Conservation (phyloP, 2,329 filamentous ascomycete genomes). For the Paecilomyces fulvus region DNA sequence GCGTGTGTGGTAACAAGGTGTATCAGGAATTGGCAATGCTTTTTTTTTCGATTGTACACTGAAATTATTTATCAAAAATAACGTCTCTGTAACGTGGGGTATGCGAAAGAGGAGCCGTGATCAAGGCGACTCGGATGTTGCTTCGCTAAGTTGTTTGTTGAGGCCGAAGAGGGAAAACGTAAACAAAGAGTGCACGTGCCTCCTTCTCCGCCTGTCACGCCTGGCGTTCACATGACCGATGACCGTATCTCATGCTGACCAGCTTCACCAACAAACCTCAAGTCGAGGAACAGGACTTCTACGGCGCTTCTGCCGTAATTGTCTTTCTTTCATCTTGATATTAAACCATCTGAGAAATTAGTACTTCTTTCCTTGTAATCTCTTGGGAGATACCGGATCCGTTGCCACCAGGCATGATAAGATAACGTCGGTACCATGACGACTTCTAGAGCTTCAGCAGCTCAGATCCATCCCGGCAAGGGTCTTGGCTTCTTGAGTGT, state of each 20-base stretch:
- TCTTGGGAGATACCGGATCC: background rate
- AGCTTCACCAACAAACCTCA: background rate
- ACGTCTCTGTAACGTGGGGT: background rate
- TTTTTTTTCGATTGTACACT: background rate
- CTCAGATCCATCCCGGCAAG: conserved; percentile 58
- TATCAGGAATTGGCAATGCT: background rate
- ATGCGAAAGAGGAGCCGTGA: background rate
- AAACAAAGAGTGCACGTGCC: conserved; percentile 21
- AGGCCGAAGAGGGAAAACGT: conserved; percentile 19
- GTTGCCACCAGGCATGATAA: conserved; percentile 4
- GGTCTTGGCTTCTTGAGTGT: conserved; percentile 55
- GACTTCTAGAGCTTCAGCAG: conserved; percentile 29
- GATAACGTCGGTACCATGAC: conserved; percentile 22
- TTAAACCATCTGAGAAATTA: background rate
- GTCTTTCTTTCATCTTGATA: background rate
- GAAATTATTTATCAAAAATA: background rate
- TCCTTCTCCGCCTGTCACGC: conserved; percentile 10
- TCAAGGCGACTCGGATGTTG: conserved; percentile 2
- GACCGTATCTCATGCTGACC: conserved; percentile 1
- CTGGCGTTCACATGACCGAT: conserved; percentile 19
- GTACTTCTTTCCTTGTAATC: background rate
- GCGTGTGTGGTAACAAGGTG: background rate
- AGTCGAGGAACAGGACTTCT: background rate
- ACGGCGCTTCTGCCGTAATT: background rate
- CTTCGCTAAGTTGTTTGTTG: conserved; percentile 8